Evolutionary conservation across 2,329 filamentous ascomycete species (phyloP), one percentile per base, ranked within the genome.

Genomic region (Colletotrichum sp.): DNA sequence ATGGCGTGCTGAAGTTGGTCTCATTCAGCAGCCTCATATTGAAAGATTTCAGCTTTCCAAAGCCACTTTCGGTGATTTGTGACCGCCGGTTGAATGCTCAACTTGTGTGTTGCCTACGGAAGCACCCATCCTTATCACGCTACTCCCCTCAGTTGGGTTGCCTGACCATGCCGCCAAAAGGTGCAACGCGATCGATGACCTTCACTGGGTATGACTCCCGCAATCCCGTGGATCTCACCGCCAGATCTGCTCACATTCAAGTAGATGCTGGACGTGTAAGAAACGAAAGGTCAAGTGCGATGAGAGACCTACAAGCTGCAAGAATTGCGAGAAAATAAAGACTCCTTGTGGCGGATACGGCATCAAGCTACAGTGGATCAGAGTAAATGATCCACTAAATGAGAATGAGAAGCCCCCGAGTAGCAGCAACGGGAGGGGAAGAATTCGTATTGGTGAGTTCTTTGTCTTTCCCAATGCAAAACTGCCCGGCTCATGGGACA

Each of bases 211-310:
- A 30, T 5, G 26, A 9, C 24, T 16, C 4, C 4, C 15, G 1
- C 7, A 26, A 6, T 8, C 8, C 16, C 15, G 16, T 18, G 26
- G 9, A 59, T 59, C 13, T 10, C 22, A 12, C 22, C 5, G 22
- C 24, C 15, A 10, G 4, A 18, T 1, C 22, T n/a, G 26, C 24
- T 59, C 5, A 30, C 22, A 12, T 4, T 1, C 4, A 18, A 5
- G 2, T 13, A 72, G 70, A 8, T 72, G 70, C n/a, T 72, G 69
- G 69, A 72, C 69, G 2, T 72, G 69, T 30, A 72, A 72, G 48
- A 66, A 39, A 28, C 32, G 69, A n/a, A 72, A 72, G 18, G 69
- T 67, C 9, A 72, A 72, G 13, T 72, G 69, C 16, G 69, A 72
- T 6, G 69, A 72, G 18, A 67, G 69, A 4, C 48, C 69, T 2